Conservation (phyloP, 31 red algal species). For the Odonthalia washingtoniensis region DNA sequence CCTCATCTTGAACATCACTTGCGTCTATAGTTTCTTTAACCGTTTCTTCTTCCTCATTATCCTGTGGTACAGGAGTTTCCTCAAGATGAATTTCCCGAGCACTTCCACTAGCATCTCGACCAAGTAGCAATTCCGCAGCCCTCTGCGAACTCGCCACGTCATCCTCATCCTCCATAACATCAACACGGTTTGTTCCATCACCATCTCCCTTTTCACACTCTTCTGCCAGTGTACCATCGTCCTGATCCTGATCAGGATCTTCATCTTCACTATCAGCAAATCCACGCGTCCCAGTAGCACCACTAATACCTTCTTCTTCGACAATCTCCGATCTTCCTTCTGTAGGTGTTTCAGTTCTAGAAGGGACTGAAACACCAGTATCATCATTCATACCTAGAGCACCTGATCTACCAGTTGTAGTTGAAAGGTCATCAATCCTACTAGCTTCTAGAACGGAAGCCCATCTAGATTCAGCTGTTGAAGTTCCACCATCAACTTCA, state of each 20-base stretch:
- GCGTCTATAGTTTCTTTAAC: not conserved
- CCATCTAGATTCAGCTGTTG: not conserved
- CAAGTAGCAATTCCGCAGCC: not conserved
- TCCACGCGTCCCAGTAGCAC: not conserved
- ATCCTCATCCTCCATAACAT: not conserved
- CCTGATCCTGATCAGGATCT: not conserved
- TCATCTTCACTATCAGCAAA: not conserved
- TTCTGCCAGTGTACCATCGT: not conserved
- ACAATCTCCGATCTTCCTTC: constrained; percentile 16
- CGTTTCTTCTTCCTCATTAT: not conserved
- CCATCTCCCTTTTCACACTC: not conserved
- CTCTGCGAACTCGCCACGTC: not conserved
- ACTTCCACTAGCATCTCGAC: not conserved
- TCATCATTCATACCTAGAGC: too few species aligned
- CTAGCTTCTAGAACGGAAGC: not conserved
- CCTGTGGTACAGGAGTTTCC: not conserved
- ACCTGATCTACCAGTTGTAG: not conserved
- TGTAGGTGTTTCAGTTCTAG: not conserved
- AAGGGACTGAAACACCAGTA: not conserved
- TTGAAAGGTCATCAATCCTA: not conserved
- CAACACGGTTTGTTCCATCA: not conserved
- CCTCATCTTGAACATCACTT: constrained; percentile 4
- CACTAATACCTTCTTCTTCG: not conserved
- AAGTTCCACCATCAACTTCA: too few species aligned
- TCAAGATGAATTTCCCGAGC: not conserved